Base-by-base conservation (phyloP, 2,329 filamentous ascomycete species). In the Phialophora expanda region DNA sequence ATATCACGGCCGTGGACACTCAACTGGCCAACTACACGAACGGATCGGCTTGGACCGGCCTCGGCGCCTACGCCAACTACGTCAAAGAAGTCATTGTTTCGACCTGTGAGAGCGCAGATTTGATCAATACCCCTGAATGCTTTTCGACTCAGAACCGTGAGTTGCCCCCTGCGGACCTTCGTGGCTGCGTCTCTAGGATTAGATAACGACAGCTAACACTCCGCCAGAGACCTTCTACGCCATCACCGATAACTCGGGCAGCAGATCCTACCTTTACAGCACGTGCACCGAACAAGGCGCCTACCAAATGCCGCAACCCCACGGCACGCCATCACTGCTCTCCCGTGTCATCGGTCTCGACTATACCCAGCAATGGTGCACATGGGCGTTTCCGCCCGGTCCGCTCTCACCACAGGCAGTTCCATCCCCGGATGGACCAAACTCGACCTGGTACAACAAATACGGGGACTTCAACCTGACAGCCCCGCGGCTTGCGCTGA, bases 281-380 rank as follows among this genome's bases (percentile, higher is more conserved):
- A 69, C 70, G 20, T 84, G 83, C 67, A 76, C 74, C 56, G 83
- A 85, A 69, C 76, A 79, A 50, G 83, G 83, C 7, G 77, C 78
- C 0, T 85, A 84, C 66, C 83, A 85, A 73, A 78, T 78, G 11
- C 82, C 83, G 0, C 78, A 80, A 0, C 72, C 76, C 22, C 55
- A 64, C 30, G 70, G 69, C 6, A 66, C 53, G 12, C 82, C 82
- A 0, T 78, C 78, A 0, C 75, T 86, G 2, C 75, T 86, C 20
- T 83, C 82, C 0, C 78, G 81, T 5, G 80, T 81, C 0, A 69
- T 85, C 4, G 76, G 83, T 56, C 77, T 77, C 8, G 75, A 78
- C 48, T 85, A 85, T 73, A 85, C 83, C 44, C 83, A 84, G 68
- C 80, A 85, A 73, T 85, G 83, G 83, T 85, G 84, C 69, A 78